phyloP scores from a whole-genome alignment of 495 filamentous ascomycete genomes.

The Articulospora tetracladia region DNA sequence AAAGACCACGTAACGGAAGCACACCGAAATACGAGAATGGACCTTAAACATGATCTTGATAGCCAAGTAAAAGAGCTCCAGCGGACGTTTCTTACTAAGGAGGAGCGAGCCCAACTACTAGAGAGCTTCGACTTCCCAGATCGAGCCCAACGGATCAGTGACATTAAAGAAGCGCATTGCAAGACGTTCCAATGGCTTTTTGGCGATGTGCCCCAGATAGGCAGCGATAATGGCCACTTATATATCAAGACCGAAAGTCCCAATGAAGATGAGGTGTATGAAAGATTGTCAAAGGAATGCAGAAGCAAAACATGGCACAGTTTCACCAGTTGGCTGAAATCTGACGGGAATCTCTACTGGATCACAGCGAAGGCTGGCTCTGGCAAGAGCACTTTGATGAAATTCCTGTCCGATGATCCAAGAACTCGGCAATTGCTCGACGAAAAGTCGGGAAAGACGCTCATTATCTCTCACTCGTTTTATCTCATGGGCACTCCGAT shows the following conservation, averaged over 20 bases:
- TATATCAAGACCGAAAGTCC: not conserved
- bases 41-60: not conserved
- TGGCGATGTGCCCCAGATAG: too few species aligned
- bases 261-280: not conserved
- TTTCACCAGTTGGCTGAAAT: constrained; percentile 1
- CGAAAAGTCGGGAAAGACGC: not conserved
- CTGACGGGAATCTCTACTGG: not conserved
- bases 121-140: not conserved
- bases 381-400: constrained; percentile 35
- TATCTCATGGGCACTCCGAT: constrained; percentile 1
- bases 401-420: constrained; percentile 20
- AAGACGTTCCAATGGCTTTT: constrained; percentile 5
- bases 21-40: constrained; percentile 1
- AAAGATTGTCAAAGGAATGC: not conserved
- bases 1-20: too few species aligned
- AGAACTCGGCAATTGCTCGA: not conserved
- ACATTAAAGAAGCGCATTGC: not conserved
- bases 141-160: not conserved
- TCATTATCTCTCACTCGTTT: not conserved
- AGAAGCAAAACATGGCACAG: not conserved
- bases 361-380: constrained; percentile 33
- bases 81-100: not conserved
- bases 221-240: not conserved
- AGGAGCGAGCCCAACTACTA: not conserved
- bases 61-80: not conserved